Base-by-base conservation (phyloP, 768 basidiomycete species). In the Termitomyces sp. region DNA sequence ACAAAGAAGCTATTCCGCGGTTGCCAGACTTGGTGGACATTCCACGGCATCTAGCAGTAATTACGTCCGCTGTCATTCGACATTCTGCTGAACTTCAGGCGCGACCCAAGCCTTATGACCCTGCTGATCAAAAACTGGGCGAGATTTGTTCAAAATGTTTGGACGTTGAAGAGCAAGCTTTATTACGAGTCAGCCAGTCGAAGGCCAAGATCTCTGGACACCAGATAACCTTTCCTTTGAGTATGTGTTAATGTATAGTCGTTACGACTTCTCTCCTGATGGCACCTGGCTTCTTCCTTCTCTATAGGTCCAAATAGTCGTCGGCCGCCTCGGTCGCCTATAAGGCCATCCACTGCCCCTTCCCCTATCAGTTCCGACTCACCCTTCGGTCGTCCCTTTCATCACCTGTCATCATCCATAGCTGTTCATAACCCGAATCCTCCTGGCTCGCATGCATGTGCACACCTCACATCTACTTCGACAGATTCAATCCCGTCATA, bases 11-110 rank as follows among this genome's bases (percentile, higher is more conserved):
- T 5, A 81, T 92, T 18, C 88, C 90, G 12, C 73, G 81, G 37
- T 78, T 87, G 29, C 90, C 92, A 3, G 80, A 90, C 64, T 73
- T 89, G 41, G 74, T 92, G 52, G 94, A 95, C 67, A 75, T 91
- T 50, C 85, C 91, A 2, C 84, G 83, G 65, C 86, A 93, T 62
- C 78, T 94, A 36, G 90, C 91, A 16, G 79, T 85, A 53, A 76
- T 94, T 56, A 82, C 86, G 9, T 88, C 90, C 7, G 82, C 87
- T 46, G 79, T 95, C n/a, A 82, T 86, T 37, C 86, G 91, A 36
- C 77, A 82, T 62, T 81, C 83, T 26, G 72, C 74, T 60, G 73
- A 77, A 53, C 74, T 76, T 50, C 70, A 72, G 34, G 66, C 71
- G 29, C 70, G 63, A 26, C 63, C 67, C n/a, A 64, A 61, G n/a